Evolutionary conservation across 768 basidiomycete species (phyloP).

Genomic region (Suillus alpinus): DNA sequence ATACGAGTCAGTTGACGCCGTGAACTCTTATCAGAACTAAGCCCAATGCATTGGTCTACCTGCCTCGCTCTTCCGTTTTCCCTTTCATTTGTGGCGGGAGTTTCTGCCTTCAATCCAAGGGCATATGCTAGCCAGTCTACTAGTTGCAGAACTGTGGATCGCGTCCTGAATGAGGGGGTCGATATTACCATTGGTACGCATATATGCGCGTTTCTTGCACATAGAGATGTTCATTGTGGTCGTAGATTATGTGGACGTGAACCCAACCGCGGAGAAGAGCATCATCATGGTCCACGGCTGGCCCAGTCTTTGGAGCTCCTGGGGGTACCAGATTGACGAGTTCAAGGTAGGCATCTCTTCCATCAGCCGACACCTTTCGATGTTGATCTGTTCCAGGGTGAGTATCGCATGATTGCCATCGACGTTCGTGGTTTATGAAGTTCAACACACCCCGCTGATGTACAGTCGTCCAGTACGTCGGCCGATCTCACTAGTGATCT

Average conservation of each 20-base stretch:
- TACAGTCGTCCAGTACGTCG: slow-evolving; percentile 55
- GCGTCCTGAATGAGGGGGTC: slow-evolving; percentile 29
- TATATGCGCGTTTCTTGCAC: neutral
- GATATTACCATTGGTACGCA: slow-evolving; percentile 47
- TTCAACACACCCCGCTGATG: slow-evolving; percentile 64
- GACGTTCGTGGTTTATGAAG: slow-evolving; percentile 69
- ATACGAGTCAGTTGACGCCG: neutral
- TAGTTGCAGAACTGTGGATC: too few species aligned
- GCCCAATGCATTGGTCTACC: neutral
- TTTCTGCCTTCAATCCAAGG: slow-evolving; percentile 35
- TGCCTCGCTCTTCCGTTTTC: neutral
- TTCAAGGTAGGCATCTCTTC: slow-evolving; percentile 45
- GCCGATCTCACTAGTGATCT: slow-evolving; percentile 62
- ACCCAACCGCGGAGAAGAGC: slow-evolving; percentile 47
- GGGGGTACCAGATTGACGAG: slow-evolving; percentile 68
- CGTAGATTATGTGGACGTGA: slow-evolving; percentile 64
- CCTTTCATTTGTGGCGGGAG: neutral
- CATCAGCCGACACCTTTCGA: too few species aligned
- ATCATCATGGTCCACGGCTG: slow-evolving; percentile 76
- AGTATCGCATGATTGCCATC: slow-evolving; percentile 61
- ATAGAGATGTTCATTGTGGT: neutral
- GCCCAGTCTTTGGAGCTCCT: slow-evolving; percentile 75
- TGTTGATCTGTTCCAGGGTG: slow-evolving; percentile 34
- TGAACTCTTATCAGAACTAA: neutral
- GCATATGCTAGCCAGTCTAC: too few species aligned